Evolutionary conservation across 108 stramenopile genomes (phyloP), one percentile per base, ranked within the genome.

Genomic region (Aurantiochytrium sp.): DNA sequence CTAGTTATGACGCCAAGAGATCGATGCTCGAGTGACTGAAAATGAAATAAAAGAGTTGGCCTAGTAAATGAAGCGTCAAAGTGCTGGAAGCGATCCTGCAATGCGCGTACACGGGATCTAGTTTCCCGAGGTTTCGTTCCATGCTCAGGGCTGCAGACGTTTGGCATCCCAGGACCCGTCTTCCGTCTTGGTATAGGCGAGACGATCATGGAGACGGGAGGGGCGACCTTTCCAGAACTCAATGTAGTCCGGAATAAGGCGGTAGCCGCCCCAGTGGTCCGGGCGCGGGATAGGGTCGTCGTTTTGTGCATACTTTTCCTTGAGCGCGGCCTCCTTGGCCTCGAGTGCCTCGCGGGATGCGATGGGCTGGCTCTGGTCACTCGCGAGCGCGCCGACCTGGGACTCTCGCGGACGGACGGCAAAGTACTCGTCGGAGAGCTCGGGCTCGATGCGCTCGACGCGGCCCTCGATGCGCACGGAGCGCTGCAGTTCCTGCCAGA

Each of bases 161-260:
- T 69, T 6, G 6, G 64, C 6, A 18, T 28, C 25, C 64, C 64
- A 69, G 25, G 64, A 16, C 8, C 57, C 71, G 59, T 49, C 88
- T 44, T 72, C 88, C 35, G 49, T 43, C 51, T 57, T 49, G n/a
- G 60, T 88, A 69, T 90, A 93, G 5, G 88, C 90, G 44, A 93
- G 29, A 44, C 93, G 92, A 88, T 93, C 93, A 89, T 93, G 93
- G 58, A 93, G 87, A 35, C 93, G 89, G 5, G 90, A 89, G 19
- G 88, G 89, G 60, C 93, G 90, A 23, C 92, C 92, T 35, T 92
- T 92, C 93, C 93, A 93, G 91, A 93, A 93, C 60, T 93, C 93
- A 21, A 93, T 92, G 25, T 91, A 76, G 59, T 91, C 90, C 23
- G 93, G 93, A 28, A 90, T 55, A 4, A 93, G 58, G 4, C 93